These are phyloP conservation scores for Acacia confusa DNA, from an alignment of 306 rosid species.

Conservation along the genomic window DNA sequence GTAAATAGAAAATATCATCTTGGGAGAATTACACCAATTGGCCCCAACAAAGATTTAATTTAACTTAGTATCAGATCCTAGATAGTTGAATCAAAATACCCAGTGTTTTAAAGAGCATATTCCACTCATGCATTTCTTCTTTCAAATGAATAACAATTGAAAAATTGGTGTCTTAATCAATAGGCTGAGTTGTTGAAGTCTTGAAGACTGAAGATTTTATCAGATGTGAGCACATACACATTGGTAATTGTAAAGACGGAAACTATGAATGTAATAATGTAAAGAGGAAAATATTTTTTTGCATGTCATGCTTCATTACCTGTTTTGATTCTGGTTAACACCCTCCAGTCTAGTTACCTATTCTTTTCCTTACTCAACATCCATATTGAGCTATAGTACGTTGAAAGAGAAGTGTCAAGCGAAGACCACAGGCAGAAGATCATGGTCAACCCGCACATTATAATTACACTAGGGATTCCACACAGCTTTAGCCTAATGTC, in stretches of 20 bases:
- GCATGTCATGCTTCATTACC: background rate
- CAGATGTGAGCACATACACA: background rate
- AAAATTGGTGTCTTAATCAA: background rate
- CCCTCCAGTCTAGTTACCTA: background rate
- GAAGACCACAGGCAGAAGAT: background rate
- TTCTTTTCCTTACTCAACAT: background rate
- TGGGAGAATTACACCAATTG: background rate
- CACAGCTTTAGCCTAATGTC: background rate
- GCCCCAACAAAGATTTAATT: background rate
- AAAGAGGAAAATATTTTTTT: background rate
- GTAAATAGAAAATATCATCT: background rate
- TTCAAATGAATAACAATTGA: background rate
- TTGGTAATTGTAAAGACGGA: background rate
- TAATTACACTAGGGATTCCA: background rate
- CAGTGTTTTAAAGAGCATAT: background rate
- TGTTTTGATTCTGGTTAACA: background rate
- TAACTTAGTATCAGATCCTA: background rate
- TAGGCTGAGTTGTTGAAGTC: background rate
- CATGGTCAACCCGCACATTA: background rate
- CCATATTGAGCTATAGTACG: background rate
- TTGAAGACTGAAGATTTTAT: background rate
- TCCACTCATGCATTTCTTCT: background rate
- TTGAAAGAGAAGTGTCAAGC: background rate
- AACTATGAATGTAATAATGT: background rate
- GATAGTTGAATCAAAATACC: background rate